Evolutionary conservation across 2,329 filamentous ascomycete genomes (phyloP).

Genomic region (Macrophomina tecta): DNA sequence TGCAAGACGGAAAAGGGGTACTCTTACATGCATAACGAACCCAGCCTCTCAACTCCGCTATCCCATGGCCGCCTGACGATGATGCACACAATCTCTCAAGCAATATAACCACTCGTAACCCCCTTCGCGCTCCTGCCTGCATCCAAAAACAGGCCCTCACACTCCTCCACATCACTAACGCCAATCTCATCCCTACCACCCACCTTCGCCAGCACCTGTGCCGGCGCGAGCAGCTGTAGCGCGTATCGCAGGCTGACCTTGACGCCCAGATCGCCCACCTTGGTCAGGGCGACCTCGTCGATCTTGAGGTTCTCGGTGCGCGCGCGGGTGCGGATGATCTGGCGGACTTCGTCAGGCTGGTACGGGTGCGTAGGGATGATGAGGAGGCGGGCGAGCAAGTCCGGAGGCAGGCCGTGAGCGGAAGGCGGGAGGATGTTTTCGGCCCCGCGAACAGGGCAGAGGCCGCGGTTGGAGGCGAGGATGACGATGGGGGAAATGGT

Average conservation of each 20-base stretch:
- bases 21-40: slow-evolving; percentile 20
- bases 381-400: slow-evolving; percentile 90
- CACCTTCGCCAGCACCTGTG: slow-evolving; percentile 88
- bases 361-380: slow-evolving; percentile 96
- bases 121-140: slow-evolving; percentile 54
- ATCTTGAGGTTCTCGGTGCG: slow-evolving; percentile 81
- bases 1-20: slow-evolving; percentile 4
- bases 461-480: slow-evolving; percentile 93
- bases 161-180: slow-evolving; percentile 62
- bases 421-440: slow-evolving; percentile 67
- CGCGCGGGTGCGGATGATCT: slow-evolving; percentile 84
- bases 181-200: slow-evolving; percentile 54
- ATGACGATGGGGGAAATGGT: slow-evolving; percentile 96
- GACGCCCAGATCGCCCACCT: slow-evolving; percentile 84
- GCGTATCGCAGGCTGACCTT: slow-evolving; percentile 92
- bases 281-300: slow-evolving; percentile 82
- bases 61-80: neutral
- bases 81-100: slow-evolving; percentile 31
- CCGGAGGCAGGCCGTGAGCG: slow-evolving; percentile 91
- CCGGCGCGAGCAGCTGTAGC: slow-evolving; percentile 86
- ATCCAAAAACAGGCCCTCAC: slow-evolving; percentile 55
- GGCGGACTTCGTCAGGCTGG: slow-evolving; percentile 85
- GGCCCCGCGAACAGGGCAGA: slow-evolving; percentile 85
- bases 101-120: slow-evolving; percentile 43
- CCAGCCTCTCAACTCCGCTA: slow-evolving; percentile 11